Conservation (phyloP, 306 rosid species). For the Betula pendula region DNA sequence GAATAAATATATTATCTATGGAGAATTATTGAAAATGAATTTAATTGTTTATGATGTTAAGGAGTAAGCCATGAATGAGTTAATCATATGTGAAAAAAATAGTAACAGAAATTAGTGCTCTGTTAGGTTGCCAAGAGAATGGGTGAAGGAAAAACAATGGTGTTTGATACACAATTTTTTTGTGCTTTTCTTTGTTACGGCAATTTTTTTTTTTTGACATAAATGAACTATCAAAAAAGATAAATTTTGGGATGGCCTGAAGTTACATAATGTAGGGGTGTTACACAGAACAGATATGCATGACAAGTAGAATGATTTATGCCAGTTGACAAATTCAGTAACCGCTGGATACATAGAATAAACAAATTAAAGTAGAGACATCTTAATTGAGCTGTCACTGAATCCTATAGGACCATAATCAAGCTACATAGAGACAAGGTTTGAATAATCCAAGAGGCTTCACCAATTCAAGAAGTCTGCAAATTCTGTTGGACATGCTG, state of each 20-base stretch:
- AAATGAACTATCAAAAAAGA: no score
- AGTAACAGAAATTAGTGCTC: background rate
- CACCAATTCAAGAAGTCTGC: slow-evolving; percentile 5
- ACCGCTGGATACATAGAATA: slow-evolving; percentile 2
- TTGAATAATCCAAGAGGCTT: background rate
- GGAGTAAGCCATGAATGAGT: background rate
- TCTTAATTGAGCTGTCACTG: background rate
- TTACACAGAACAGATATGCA: background rate
- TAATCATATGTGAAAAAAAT: background rate
- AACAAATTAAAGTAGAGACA: background rate
- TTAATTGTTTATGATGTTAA: background rate
- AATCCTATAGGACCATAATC: background rate
- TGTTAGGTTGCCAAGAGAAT: background rate
- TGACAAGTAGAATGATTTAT: background rate
- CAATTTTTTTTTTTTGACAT: background rate
- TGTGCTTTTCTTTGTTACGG: no score
- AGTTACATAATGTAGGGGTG: background rate
- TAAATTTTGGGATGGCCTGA: no score
- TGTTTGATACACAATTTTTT: background rate
- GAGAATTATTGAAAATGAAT: background rate
- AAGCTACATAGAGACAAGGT: background rate
- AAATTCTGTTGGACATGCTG: slow-evolving; percentile 11
- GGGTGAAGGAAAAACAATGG: background rate
- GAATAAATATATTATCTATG: background rate
- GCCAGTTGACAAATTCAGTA: background rate